Evolutionary conservation across 202 grass and related monocot genomes (phyloP).

Genomic region (Carex arenaria): DNA sequence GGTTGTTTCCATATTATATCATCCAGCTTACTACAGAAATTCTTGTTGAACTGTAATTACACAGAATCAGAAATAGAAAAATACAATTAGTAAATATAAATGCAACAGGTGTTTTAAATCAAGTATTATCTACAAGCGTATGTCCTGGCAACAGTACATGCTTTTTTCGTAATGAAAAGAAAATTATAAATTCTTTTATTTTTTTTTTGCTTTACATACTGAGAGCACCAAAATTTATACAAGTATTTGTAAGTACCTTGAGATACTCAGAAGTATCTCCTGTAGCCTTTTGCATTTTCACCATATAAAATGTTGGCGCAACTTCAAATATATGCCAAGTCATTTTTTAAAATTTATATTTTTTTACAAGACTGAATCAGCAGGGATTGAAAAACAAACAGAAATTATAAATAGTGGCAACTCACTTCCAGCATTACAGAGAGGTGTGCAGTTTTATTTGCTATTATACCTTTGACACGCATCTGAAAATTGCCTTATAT

Average conservation of each 20-base stretch:
- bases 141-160: no score
- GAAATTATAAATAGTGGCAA: conserved; percentile 9
- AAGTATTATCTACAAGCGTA: no score
- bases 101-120: no score
- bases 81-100: conserved; percentile 8
- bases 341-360: conserved; percentile 23
- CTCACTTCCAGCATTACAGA: conserved; percentile 88
- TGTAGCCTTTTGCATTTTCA: conserved; percentile 67
- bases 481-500: conserved; percentile 52
- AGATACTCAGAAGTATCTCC: conserved; percentile 81
- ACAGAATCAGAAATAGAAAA: conserved; percentile 7
- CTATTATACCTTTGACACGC: conserved; percentile 70
- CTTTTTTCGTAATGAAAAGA: no score
- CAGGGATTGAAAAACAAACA: not conserved
- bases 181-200: no score
- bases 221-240: not conserved
- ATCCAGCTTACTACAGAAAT: conserved; percentile 79
- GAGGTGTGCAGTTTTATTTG: conserved; percentile 67
- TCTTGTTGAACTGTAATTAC: conserved; percentile 60
- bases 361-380: not conserved
- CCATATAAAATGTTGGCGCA: conserved; percentile 84
- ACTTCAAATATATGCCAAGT: conserved; percentile 79
- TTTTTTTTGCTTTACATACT: not conserved
- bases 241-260: conserved; percentile 41
- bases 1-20: conserved; percentile 79